phyloP scores from a whole-genome alignment of 306 rosid genomes.

The Hippophae tibetana region DNA sequence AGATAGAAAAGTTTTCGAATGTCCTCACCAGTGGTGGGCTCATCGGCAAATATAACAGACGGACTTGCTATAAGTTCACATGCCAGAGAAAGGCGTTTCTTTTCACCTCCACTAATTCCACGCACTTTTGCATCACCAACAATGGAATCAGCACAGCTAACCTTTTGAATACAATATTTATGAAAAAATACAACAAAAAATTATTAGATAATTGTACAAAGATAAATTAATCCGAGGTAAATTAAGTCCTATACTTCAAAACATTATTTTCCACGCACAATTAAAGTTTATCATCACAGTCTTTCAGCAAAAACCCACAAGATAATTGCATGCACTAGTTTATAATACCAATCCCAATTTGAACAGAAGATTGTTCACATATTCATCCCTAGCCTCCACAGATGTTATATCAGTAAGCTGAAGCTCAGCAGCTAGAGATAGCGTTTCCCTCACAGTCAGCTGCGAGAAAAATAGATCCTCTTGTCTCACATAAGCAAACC shows the following conservation, averaged over 20 bases:
- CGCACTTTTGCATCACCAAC: conserved; percentile 88
- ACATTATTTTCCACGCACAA: too few relatives aligned
- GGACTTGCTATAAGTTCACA: conserved; percentile 95
- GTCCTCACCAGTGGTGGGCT: conserved; percentile 82
- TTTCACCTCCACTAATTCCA: conserved; percentile 92
- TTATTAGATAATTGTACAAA: too few relatives aligned
- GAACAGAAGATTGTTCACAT: conserved; percentile 68
- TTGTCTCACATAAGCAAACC: conserved; percentile 92
- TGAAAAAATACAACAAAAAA: too few relatives aligned
- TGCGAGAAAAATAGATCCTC: conserved; percentile 93
- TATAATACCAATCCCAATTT: conserved; percentile 74
- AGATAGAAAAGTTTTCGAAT: conserved; percentile 5
- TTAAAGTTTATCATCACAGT: too few relatives aligned
- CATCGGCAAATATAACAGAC: conserved; percentile 84
- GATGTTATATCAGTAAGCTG: conserved; percentile 62
- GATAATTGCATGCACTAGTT: neutral
- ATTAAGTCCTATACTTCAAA: too few relatives aligned
- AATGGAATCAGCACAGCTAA: conserved; percentile 73
- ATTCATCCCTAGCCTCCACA: conserved; percentile 62
- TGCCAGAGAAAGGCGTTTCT: conserved; percentile 80
- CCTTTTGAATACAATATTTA: conserved; percentile 32
- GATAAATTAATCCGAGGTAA: too few relatives aligned
- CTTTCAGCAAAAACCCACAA: neutral
- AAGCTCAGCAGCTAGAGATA: conserved; percentile 76
- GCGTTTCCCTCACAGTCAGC: conserved; percentile 80